Conservation (phyloP, 208 protist species). For the Trichomonas gallinae region DNA sequence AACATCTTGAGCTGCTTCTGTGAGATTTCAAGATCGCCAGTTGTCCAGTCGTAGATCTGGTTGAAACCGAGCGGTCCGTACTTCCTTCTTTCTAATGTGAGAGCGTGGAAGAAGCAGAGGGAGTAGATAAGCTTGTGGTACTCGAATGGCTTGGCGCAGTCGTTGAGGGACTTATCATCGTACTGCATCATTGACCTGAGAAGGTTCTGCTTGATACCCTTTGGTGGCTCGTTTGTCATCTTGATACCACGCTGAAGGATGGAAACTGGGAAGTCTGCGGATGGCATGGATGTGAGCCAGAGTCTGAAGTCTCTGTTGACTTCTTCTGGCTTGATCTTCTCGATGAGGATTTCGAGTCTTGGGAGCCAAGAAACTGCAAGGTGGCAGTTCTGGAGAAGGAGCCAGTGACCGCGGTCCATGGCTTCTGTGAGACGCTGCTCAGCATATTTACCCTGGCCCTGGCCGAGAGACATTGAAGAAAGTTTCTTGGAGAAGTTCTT, state of each 20-base stretch:
- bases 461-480: slow-evolving; percentile 80
- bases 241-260: slow-evolving; percentile 93
- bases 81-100: slow-evolving; percentile 88
- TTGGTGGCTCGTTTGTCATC: slow-evolving; percentile 96
- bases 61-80: slow-evolving; percentile 96
- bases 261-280: slow-evolving; percentile 78
- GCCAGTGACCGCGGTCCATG: slow-evolving; percentile 75
- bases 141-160: slow-evolving; percentile 29
- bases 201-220: slow-evolving; percentile 76
- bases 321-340: slow-evolving; percentile 57
- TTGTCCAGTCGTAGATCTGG: slow-evolving; percentile 91
- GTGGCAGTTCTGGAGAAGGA: slow-evolving; percentile 86
- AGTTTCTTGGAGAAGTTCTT: slow-evolving; percentile 82
- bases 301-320: slow-evolving; percentile 85
- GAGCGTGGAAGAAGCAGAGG: slow-evolving; percentile 87
- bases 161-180: slow-evolving; percentile 34
- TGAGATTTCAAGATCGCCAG: slow-evolving; percentile 76
- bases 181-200: slow-evolving; percentile 61
- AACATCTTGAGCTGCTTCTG: slow-evolving; percentile 70
- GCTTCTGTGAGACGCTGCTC: slow-evolving; percentile 59
- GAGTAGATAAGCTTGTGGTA: slow-evolving; percentile 70
- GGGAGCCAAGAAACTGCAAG: slow-evolving; percentile 89
- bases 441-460: slow-evolving; percentile 86
- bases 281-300: slow-evolving; percentile 94
- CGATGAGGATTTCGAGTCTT: slow-evolving; percentile 77